Base-by-base conservation (phyloP, 2,329 filamentous ascomycete genomes). In the Dactylonectria macrodidyma region DNA sequence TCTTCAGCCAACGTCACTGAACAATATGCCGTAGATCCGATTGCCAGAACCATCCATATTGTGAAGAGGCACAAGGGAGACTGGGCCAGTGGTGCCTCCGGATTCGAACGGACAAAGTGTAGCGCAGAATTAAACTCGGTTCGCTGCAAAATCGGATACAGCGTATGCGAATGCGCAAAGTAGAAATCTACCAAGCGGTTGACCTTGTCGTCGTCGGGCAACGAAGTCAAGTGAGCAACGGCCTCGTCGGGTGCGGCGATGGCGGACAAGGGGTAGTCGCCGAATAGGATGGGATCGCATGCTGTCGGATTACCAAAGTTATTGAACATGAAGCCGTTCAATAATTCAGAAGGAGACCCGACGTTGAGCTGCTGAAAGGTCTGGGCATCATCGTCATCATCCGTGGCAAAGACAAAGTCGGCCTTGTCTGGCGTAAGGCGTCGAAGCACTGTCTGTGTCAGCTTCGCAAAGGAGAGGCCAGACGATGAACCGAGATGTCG, bases 41-140 rank as follows among this genome's bases (percentile, higher is more conserved):
- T 85, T 5, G 84, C 84, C 3, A 86, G 73, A 2, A 86, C 80
- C 82, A 86, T 86, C 84, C 84, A 86, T n/a, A 85, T 78, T 22
- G 80, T 76, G 64, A 84, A 85, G 7, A 80, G 67, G 59, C 74
- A 78, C 2, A 81, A 70, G 1, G 82, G 78, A 0, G 80, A 78
- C 44, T 81, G 77, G 2, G 72, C 70, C 6, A 75, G 52, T 2
- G 75, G 72, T 30, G 76, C 75, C 10, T 75, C 64, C 0, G 80
- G 78, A 33, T 80, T 75, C 0, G 71, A 70, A 22, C 77, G 78
- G 50, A 81, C 73, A 19, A 64, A 69, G 51, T 73, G 71, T 2
- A 84, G 71, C 1, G 78, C 78, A 1, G 72, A 52, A 46, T 77
- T 72, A n/a, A 84, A 77, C 51, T 83, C 80, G 5, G 64, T 64